Evolutionary conservation across 331 rosid genomes (phyloP), one percentile per base, ranked within the genome.

Genomic region (Quercus phellos): DNA sequence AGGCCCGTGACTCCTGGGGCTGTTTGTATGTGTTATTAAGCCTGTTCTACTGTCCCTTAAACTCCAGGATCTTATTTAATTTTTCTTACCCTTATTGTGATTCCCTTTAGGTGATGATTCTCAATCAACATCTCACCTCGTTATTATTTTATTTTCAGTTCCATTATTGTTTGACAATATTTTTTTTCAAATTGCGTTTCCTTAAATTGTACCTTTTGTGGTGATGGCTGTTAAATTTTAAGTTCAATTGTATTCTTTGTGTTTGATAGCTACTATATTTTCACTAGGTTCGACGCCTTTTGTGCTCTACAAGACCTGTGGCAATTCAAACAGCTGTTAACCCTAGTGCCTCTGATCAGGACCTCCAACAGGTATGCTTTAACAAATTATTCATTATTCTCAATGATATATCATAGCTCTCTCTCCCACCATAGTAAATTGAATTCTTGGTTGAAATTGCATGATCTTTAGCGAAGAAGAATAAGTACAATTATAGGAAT

Each of bases 291-390:
- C 91, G 98, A 81, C 90, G 99, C 74, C 94, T 90, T 84, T 77
- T 94, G 79, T 90, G 99, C 89, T 92, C 99, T 43, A 89, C 99
- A 73, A 92, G 97, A 83, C 99, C 99, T 51, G 97, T 92, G 88
- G 94, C 98, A 66, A 90, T 94, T 87, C 97, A 92, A 86, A 92
- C 96, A 78, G 87, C 97, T 80, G 87, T 78, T 69, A 90, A 90
- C 84, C 99, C 94, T 75, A 87, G 92, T 88, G 95, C 91, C 70
- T 86, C 97, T 30, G 99, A 94, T 83, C 99, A 94, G 89, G 99
- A 94, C 81, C 89, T 94, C 81, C 99, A 94, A 71, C 99, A 94
- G 98, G 99, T 94, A 76, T 79, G 76, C 30, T 71, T 76, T 79
- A 51, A 67, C 70, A 11, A 54, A 29, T 66, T 72, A 22, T 74